These are phyloP conservation scores for Zygoascus biomembranicola DNA, from an alignment of 805 yeast species.

Conservation along the genomic window DNA sequence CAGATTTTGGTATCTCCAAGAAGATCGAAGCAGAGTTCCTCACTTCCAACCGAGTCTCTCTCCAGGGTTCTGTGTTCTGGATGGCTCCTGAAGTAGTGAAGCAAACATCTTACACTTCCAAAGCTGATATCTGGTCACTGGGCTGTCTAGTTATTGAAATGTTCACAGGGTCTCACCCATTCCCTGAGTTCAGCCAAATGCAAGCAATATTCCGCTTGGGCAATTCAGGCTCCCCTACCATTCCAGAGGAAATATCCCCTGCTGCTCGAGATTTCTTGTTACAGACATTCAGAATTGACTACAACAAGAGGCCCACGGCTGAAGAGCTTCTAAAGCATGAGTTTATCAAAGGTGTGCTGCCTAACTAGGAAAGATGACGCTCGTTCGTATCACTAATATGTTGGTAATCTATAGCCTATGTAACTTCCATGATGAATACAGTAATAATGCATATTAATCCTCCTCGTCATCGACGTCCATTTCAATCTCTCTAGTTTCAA, in stretches of 20 bases:
- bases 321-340: constrained; percentile 55
- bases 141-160: constrained; percentile 92
- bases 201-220: constrained; percentile 96
- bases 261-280: constrained; percentile 60
- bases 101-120: constrained; percentile 81
- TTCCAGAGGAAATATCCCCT: constrained; percentile 58
- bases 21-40: constrained; percentile 49
- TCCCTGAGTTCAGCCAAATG: constrained; percentile 91
- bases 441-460: neutral
- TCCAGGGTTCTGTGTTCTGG: constrained; percentile 96
- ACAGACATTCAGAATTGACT: constrained; percentile 68
- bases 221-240: constrained; percentile 63
- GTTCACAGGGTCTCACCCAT: constrained; percentile 95
- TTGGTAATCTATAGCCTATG: neutral
- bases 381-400: neutral
- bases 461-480: neutral
- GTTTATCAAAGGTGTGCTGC: constrained; percentile 30
- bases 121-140: constrained; percentile 95
- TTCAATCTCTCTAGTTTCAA: neutral
- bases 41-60: constrained; percentile 56
- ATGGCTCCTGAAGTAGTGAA: constrained; percentile 99
- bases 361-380: neutral
- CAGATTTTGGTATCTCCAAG: constrained; percentile 79
- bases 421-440: neutral
- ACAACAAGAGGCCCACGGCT: constrained; percentile 66